Evolutionary conservation across 345 rosid genomes (phyloP).

Genomic region (Citrus hindsii): DNA sequence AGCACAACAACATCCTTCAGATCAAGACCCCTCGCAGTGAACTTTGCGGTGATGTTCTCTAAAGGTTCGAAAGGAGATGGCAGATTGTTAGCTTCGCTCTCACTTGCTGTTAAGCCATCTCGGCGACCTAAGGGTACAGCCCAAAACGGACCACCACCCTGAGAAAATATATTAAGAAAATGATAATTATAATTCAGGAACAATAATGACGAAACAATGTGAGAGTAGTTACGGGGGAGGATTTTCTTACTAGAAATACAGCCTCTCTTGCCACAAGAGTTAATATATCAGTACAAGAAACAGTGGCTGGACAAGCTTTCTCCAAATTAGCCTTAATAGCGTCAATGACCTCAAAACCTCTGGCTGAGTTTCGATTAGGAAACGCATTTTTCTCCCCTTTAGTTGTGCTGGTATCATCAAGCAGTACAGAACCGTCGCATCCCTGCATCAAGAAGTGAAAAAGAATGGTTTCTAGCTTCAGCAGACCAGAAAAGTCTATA

Average conservation of each 20-base stretch:
- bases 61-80: conserved; percentile 60
- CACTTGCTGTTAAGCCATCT: conserved; percentile 46
- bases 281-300: conserved; percentile 63
- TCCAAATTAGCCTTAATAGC: conserved; percentile 51
- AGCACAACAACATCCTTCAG: conserved; percentile 64
- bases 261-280: conserved; percentile 63
- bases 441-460: conserved; percentile 34
- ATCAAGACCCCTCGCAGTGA: conserved; percentile 56
- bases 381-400: conserved; percentile 50
- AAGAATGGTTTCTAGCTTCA: neutral
- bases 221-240: neutral
- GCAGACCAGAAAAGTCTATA: neutral
- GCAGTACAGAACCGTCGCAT: conserved; percentile 61
- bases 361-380: conserved; percentile 46
- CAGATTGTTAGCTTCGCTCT: conserved; percentile 46
- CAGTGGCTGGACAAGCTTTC: conserved; percentile 52
- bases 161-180: neutral
- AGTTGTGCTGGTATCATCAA: conserved; percentile 39
- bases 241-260: conserved; percentile 37
- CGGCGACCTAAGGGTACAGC: conserved; percentile 59
- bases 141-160: conserved; percentile 58
- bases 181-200: neutral
- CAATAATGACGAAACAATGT: neutral
- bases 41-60: conserved; percentile 53
- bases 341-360: conserved; percentile 70